These are phyloP conservation scores for Mucor mucedo DNA, from an alignment of 371 early-diverging fungal species.

Conservation along the genomic window DNA sequence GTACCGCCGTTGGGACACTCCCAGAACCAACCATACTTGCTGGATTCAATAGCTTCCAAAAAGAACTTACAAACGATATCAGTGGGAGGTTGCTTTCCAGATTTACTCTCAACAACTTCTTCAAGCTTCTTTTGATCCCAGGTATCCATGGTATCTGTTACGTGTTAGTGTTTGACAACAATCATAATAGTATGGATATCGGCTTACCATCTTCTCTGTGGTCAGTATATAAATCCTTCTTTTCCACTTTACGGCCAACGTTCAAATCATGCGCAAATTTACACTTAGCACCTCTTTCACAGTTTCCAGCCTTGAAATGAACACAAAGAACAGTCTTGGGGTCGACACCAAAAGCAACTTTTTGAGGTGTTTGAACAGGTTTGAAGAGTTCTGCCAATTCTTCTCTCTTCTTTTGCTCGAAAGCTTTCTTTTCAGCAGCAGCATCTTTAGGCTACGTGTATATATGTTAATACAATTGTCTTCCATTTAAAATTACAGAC, in stretches of 20 bases:
- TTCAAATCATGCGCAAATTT: slow-evolving; percentile 98
- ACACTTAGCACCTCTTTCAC: slow-evolving; percentile 94
- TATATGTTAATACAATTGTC: not conserved
- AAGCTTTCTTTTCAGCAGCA: slow-evolving; percentile 47
- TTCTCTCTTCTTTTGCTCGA: slow-evolving; percentile 49
- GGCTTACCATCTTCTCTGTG: slow-evolving; percentile 57
- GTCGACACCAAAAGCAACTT: slow-evolving; percentile 98
- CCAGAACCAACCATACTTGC: slow-evolving; percentile 99
- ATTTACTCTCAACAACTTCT: slow-evolving; percentile 84
- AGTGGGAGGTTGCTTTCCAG: slow-evolving; percentile 89
- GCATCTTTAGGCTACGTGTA: not conserved
- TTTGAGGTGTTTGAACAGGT: slow-evolving; percentile 87
- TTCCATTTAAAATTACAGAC: not conserved
- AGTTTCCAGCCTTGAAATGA: slow-evolving; percentile 92
- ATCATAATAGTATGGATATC: not conserved
- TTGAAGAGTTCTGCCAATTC: slow-evolving; percentile 88
- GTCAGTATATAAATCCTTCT: slow-evolving; percentile 94
- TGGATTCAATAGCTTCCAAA: slow-evolving; percentile 97
- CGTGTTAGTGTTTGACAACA: not conserved
- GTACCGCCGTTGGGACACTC: slow-evolving; percentile 93
- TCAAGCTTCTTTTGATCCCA: slow-evolving; percentile 95
- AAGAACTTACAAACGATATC: slow-evolving; percentile 99
- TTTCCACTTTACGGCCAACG: slow-evolving; percentile 86
- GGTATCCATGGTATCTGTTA: slow-evolving; percentile 88
- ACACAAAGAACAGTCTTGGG: slow-evolving; percentile 98